Evolutionary conservation across 192 early-diverging fungal species (phyloP), one percentile per base, ranked within the genome.

Genomic region (Allomyces macrogynus): DNA sequence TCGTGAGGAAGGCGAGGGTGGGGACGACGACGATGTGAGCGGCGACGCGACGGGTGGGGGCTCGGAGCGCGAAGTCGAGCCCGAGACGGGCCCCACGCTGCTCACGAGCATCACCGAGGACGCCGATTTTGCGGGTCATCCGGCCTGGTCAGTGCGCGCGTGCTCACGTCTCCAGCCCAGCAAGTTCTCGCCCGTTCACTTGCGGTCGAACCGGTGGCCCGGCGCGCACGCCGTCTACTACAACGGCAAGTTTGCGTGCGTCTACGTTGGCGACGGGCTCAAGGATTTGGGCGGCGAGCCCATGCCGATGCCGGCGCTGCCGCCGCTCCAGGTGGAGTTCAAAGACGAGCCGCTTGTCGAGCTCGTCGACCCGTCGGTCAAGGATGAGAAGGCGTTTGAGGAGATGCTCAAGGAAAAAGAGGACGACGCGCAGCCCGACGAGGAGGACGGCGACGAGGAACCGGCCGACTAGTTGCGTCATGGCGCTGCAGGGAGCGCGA

Each of bases 181-280:
- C 14, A 81, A 81, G 62, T 83, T 80, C 73, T 75, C 78, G 61
- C 81, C 81, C 11, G 68, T 83, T 23, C n/a, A 67, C 20, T 62
- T 83, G 42, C 66, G 74, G 43, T 75, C 69, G 22, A 81, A 78
- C 20, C 69, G 77, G n/a, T 83, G 81, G 81, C 81, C 81, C 40
- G 81, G 81, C 7, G 80, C 81, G 1, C 67, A 64, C 22, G 67
- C 73, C 23, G 68, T 83, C 12, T 73, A 78, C 24, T 83, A 80
- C 72, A 75, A 78, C 65, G 81, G 83, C 67, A 82, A 82, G 66
- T 83, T 83, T 68, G 73, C 81, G 10, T 80, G 78, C 66, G 66
- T 83, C 57, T 83, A 83, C 66, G 70, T 83, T 20, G 81, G 81
- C 11, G 80, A 83, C 63, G 81, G 81, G 2, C 72, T 74, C 23